Evolutionary conservation across 2,329 filamentous ascomycete genomes (phyloP), one percentile per base, ranked within the genome.

Genomic region (Didymella pomorum): DNA sequence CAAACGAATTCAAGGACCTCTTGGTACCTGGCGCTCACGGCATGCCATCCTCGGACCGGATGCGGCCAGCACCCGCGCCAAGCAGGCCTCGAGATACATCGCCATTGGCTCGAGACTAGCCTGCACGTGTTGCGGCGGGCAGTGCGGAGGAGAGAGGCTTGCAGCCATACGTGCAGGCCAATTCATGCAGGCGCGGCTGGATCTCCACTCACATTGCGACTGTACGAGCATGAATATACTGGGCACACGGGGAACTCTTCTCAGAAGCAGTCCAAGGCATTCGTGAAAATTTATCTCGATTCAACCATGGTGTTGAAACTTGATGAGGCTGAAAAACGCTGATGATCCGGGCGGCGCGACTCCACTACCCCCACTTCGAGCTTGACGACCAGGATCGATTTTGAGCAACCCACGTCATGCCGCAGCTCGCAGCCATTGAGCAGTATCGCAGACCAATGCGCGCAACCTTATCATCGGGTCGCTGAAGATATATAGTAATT

Each of bases 401-500:
- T 31, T 43, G 47, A 46, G 43, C 48, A 48, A 57, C 31, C 57
- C 57, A 60, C 57, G 57, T 60, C 57, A 60, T 60, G 45, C 31
- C 46, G 50, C 50, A 58, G 45, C 50, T 53, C 28, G 50, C 56
- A 54, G 50, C 50, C 50, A 50, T 50, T 58, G 45, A 52, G 52
- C 52, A 56, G 25, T 47, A 52, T 39, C 12, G 37, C 39, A 52
- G 28, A 52, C 20, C 26, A 44, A 48, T 18, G 42, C 46, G 41
- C 31, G 52, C 43, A 60, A 49, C 43, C 52, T 56, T 60, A 56
- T 60, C 57, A 39, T 52, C 31, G 57, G 46, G 50, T 54, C 48
- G 48, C 47, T 25, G 52, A 52, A 52, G 48, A 28, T 56, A 56
- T 56, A 56, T 52, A 56, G 37, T 52, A 56, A 49, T 52, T 56